These are phyloP conservation scores for Thermomyces lanuginosus DNA, from an alignment of 2,329 filamentous ascomycete genomes.

Conservation along the genomic window DNA sequence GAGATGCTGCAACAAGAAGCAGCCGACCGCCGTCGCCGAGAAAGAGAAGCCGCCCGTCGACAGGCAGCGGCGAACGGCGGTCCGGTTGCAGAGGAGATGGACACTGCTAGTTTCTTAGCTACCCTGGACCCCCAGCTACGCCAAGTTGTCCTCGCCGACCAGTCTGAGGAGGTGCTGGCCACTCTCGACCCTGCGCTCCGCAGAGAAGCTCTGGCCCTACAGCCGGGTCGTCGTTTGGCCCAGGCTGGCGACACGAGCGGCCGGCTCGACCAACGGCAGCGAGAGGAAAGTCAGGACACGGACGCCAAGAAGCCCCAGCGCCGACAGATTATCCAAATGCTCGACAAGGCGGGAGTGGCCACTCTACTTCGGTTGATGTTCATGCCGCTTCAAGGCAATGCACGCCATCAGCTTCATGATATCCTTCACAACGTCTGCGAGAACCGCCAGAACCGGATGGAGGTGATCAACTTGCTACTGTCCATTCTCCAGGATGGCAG, in stretches of 20 bases:
- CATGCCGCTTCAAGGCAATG: conserved; percentile 75
- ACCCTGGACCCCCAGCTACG: conserved; percentile 74
- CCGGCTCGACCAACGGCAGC: conserved; percentile 20
- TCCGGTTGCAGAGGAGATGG: conserved; percentile 60
- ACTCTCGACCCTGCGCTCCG: conserved; percentile 73
- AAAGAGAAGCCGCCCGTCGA: conserved; percentile 65
- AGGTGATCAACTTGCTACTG: conserved; percentile 82
- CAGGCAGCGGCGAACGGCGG: conserved; percentile 38
- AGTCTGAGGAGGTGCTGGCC: conserved; percentile 73
- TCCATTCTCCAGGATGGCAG: conserved; percentile 93
- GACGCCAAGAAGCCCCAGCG: conserved; percentile 49
- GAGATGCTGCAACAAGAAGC: conserved; percentile 87
- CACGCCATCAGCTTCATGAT: conserved; percentile 66
- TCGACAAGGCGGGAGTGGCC: conserved; percentile 88
- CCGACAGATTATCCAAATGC: conserved; percentile 81
- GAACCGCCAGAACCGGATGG: conserved; percentile 87
- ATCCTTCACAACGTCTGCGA: conserved; percentile 85
- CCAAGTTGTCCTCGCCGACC: conserved; percentile 75
- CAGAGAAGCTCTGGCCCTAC: conserved; percentile 65
- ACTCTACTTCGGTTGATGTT: conserved; percentile 98
- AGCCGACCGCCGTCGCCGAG: conserved; percentile 70
- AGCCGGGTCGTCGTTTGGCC: conserved; percentile 39
- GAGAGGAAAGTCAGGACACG: conserved; percentile 30
- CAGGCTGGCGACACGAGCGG: conserved; percentile 35
- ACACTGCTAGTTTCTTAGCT: conserved; percentile 78